Evolutionary conservation across 116 monocot genomes (phyloP), one percentile per base, ranked within the genome.

Genomic region (Phalaenopsis hybrid): DNA sequence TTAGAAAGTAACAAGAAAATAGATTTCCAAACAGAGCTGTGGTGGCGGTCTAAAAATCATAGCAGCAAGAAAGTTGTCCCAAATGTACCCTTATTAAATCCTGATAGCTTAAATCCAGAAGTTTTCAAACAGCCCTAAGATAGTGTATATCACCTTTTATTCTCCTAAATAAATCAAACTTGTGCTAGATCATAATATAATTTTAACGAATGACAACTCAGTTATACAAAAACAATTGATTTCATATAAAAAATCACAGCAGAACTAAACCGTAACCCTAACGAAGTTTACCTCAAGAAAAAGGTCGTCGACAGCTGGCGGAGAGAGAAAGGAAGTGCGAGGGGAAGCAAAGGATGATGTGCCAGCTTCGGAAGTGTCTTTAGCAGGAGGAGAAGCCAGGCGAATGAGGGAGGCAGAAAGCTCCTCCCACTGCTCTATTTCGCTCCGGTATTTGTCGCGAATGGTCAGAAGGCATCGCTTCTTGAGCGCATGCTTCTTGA

Each of bases 401-500:
- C 58, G 68, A 57, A 58, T 57, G 16, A 83, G 15, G 25, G 84
- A 25, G 74, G 80, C 57, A 18, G 84, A 79, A 41, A 94, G 77
- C 50, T 15, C 8, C 59, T 92, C 84, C 94, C 90, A 92, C 74
- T 82, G 82, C 5, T 84, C 78, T 48, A 94, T 57, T 83, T 94
- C 92, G 21, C 51, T 37, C 18, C 12, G 69, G 78, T 90, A 92
- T 69, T 81, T 83, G 7, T 86, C 86, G 44, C 83, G 79, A 28
- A 92, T 74, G 44, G 45, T 69, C 63, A 86, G 72, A 5, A 92
- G 86, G 61, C 81, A 81, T 11, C 46, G 68, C 75, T 82, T 86
- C 68, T 78, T 86, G 31, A 83, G 79, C 33, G 55, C 57, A 46
- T 88, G 61, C 48, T 78, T 79, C 67, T 48, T 57, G 33, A 85